Evolutionary conservation across 768 basidiomycete species (phyloP).

Genomic region (Lentinula edodes): DNA sequence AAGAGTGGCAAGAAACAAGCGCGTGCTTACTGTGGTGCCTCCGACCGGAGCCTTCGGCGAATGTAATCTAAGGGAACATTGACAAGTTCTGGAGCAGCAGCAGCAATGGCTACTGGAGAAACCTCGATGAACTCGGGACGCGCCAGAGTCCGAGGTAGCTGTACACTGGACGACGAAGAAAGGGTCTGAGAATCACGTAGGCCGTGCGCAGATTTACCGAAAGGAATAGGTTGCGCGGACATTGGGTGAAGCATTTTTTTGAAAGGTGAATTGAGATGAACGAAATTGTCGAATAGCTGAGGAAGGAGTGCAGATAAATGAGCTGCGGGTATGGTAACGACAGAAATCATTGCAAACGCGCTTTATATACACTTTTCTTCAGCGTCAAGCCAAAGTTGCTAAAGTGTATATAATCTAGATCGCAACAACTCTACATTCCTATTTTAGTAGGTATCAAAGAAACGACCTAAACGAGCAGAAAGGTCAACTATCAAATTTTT

Average conservation of each 20-base stretch:
- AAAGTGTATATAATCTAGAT: background rate
- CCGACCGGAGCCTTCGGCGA: constrained; percentile 48
- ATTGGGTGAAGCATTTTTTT: constrained; percentile 27
- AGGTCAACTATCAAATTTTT: background rate
- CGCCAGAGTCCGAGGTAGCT: constrained; percentile 67
- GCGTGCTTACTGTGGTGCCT: constrained; percentile 35
- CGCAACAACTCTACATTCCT: background rate
- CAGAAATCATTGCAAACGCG: background rate
- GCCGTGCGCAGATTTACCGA: constrained; percentile 30
- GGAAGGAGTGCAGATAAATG: background rate
- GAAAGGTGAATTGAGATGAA: background rate
- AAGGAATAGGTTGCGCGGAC: constrained; percentile 36
- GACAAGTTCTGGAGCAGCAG: constrained; percentile 63
- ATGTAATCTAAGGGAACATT: constrained; percentile 67
- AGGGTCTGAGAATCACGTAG: constrained; percentile 24
- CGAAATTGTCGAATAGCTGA: background rate
- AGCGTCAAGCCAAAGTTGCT: background rate
- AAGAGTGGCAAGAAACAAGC: constrained; percentile 8
- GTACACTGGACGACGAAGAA: constrained; percentile 29
- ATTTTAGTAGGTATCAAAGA: constrained; percentile 1
- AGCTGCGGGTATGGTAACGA: background rate
- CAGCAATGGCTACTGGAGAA: constrained; percentile 50
- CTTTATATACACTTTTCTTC: constrained; percentile 1
- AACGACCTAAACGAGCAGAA: background rate
- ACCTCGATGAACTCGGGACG: constrained; percentile 58